Base-by-base conservation (phyloP, 2,329 filamentous ascomycete species). In the Magnaporthales sp. region DNA sequence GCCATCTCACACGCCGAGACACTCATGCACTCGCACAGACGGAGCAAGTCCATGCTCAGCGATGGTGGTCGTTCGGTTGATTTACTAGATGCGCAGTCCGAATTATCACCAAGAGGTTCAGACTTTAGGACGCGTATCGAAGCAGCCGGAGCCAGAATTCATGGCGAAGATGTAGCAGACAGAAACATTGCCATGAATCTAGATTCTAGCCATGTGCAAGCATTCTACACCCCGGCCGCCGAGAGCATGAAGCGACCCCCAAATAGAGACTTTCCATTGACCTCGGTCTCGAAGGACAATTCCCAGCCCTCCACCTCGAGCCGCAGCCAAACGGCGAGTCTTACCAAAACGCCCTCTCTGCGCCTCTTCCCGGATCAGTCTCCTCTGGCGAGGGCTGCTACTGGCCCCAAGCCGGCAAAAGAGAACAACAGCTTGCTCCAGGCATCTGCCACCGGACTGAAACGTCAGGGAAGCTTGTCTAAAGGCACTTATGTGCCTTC, bases 81-180 rank as follows among this genome's bases (percentile, higher is more conserved):
- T 69, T 73, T 89, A 0, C 77, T 88, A 2, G 86, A 88, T 69
- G 86, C 85, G 0, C 83, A 85, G 68, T 83, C 83, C 0, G 81
- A 79, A 29, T 77, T 87, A 54, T 80, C 74, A 30, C 79, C 80
- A 0, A 24, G 11, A 46, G 8, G 13, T 5, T 75, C 78, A 2
- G 79, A 84, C 68, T 86, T 86, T 69, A 75, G 76, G 63, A 76
- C 77, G 10, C 78, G 84, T 19, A 70, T 86, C 2, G 74, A 80
- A 66, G 84, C 85, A 0, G 72, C 83, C 0, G 85, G 85, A 1
- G 76, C 78, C 0, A 79, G 80, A 60, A 81, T 84, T 64, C 88
- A 86, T 70, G 86, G 83, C n/a, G 88, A 90, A 72, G 86, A 89
- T 72, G 85, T 89, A 1, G 86, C 86, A 1, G 85, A 88, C 69